These are phyloP conservation scores for Acacia acuminata DNA, from an alignment of 306 rosid genomes.

Conservation along the genomic window DNA sequence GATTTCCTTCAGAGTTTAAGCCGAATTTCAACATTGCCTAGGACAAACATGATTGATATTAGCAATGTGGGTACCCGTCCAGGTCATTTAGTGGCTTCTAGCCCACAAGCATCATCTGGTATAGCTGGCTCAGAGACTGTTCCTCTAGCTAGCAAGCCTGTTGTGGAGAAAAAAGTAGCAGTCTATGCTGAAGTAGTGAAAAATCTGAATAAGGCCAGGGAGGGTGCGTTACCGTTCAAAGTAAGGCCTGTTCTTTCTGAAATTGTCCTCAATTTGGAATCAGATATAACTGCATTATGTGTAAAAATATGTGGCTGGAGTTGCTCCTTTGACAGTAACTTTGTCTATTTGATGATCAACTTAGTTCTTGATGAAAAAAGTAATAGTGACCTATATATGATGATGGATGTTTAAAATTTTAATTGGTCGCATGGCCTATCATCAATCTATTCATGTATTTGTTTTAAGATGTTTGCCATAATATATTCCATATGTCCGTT, in stretches of 20 bases:
- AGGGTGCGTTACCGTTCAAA: constrained; percentile 74
- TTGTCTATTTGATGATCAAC: constrained; percentile 23
- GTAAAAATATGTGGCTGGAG: constrained; percentile 11
- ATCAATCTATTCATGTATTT: constrained; percentile 4
- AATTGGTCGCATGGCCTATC: constrained; percentile 13
- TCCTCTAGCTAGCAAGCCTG: constrained; percentile 66
- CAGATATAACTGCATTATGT: constrained; percentile 14
- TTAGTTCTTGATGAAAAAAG: neutral
- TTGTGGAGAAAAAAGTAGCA: constrained; percentile 77
- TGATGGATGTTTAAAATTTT: constrained; percentile 12
- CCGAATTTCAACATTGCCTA: constrained; percentile 85
- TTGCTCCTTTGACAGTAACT: constrained; percentile 4
- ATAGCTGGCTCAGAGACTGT: constrained; percentile 54
- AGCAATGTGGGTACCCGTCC: constrained; percentile 48
- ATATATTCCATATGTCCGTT: constrained; percentile 7
- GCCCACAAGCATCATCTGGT: constrained; percentile 60
- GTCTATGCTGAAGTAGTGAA: constrained; percentile 82
- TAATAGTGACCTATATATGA: neutral
- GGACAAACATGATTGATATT: constrained; percentile 64
- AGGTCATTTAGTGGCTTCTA: constrained; percentile 64
- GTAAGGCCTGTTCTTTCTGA: constrained; percentile 45
- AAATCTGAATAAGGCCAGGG: constrained; percentile 83
- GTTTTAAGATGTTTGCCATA: constrained; percentile 20
- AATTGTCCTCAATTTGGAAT: constrained; percentile 7
- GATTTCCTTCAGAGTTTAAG: constrained; percentile 94